Evolutionary conservation across 2,329 filamentous ascomycete genomes (phyloP), one percentile per base, ranked within the genome.

Genomic region (Zopfia rhizophila): DNA sequence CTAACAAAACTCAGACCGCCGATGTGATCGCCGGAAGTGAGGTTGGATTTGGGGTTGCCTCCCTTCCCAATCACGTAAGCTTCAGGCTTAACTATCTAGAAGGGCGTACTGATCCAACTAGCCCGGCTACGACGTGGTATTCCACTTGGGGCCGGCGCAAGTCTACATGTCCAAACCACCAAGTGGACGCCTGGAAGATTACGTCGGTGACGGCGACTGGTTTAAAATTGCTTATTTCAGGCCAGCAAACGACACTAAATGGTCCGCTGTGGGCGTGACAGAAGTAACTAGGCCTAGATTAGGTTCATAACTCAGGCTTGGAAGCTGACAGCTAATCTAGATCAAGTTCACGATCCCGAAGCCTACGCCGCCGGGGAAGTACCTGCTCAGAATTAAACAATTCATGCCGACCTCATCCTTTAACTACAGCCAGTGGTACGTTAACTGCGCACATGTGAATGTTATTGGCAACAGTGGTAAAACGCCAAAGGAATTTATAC

Each of bases 301-400:
- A n/a, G n/a, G n/a, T n/a, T n/a, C n/a, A n/a, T n/a, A n/a, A n/a
- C n/a, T n/a, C n/a, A n/a, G n/a, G n/a, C n/a, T n/a, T n/a, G n/a
- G n/a, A 27, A 11, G 1, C n/a, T 56, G 13, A 19, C 33, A 1
- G 46, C 33, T 4, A 23, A 48, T 13, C 11, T 31, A 58, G 55
- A 56, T 48, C 40, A 58, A 56, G 43, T 56, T 59, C 28, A 53
- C 54, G 3, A 53, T 59, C 22, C 55, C 55, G 3, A 29, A 24
- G 5, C 45, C 44, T 2, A 55, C 55, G 5, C 56, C 56, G 19
- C 42, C 53, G 13, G 56, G 56, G 4, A 41, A 42, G 22, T 57
- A 57, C 23, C 40, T 59, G 8, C 36, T 59, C 11, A 42, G 48
- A 3, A 44, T 53, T 24, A 51, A 59, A 29, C 37, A 49, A 19